Evolutionary conservation across 164 flowering plant species (phyloP), one percentile per base, ranked within the genome.

Genomic region (Nymphaea thermarum): DNA sequence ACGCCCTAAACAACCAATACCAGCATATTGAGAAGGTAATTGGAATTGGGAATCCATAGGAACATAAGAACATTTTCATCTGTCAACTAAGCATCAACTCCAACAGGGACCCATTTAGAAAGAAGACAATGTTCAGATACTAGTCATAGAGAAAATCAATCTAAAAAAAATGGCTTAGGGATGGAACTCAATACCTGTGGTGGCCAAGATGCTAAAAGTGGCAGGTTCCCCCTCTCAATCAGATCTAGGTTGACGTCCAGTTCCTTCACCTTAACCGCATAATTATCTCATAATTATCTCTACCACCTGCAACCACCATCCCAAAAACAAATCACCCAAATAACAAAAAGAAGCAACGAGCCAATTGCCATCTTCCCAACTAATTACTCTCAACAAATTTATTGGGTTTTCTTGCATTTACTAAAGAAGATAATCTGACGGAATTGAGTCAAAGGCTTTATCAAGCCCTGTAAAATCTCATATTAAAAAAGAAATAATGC

Each of bases 171-270:
- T 25, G 36, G 36, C 36, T 25, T 25, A 25, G 36, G 36, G 15
- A 43, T 8, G 4, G 25, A 17, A 17, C 15, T 8, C 14, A 44
- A 41, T 69, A 89, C 95, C 87, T 62, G 90, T 68, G 11, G 80
- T 63, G 53, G 89, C 92, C 61, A 82, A 71, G 68, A 89, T 80
- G 61, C 73, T 84, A 83, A 89, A 87, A 67, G 81, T 86, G 17
- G 96, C 88, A 5, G 80, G 79, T 67, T 77, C 41, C 68, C 92
- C 93, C 88, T 81, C 4, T 66, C 74, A 4, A 89, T 78, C 2
- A 91, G 96, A 62, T 81, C n/a, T 17, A 93, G 96, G 11, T 76
- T 51, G 25, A 89, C 85, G n/a, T 87, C 82, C 12, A 89, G 84
- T 51, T 77, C 86, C 3, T 63, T 65, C 2, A 89, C 89, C 72